Base-by-base conservation (phyloP, 2,329 filamentous ascomycete genomes). In the Cadophora luteo-olivacea region DNA sequence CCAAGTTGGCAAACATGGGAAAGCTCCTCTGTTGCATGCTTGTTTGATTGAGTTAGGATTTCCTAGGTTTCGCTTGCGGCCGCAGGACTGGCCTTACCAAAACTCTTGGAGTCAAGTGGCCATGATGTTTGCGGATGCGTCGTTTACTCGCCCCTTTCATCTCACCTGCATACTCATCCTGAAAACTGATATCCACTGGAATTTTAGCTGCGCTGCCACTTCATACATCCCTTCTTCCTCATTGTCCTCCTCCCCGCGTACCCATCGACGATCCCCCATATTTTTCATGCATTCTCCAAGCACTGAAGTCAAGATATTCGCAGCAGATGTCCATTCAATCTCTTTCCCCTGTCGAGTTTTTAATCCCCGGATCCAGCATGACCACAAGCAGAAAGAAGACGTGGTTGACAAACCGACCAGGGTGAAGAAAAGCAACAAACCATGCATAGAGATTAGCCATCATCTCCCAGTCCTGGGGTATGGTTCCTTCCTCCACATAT, bases 101-200 rank as follows among this genome's bases (percentile, higher is more conserved):
- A n/a, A n/a, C 8, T 25, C 29, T 9, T 55, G n/a, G 1, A n/a
- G 52, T n/a, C 29, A 33, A 55, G 25, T 55, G 52, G 52, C 5
- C 33, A 55, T 9, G 14, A 7, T 55, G 0, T n/a, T 55, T 32
- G 24, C 19, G 11, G 14, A 33, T 33, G 25, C 9, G 52, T 33
- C 33, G 52, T 55, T 19, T n/a, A 33, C 19, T 60, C 33, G 33
- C n/a, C 33, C 36, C 55, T 60, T 38, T 60, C 55, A 60, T 60
- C 33, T 60, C n/a, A 60, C 55, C 19, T 60, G n/a, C 55, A 60
- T 41, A 4, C 55, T 58, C 9, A 2, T 16, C 11, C 8, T 12
- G 19, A 24, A 25, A 4, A 41, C n/a, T 60, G 9, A 41, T 41
- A 41, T 14, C 55, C n/a, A 60, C n/a, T 60, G n/a, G 11, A 14